Conservation (phyloP, 345 rosid genomes). For the Fremontodendron californicum region DNA sequence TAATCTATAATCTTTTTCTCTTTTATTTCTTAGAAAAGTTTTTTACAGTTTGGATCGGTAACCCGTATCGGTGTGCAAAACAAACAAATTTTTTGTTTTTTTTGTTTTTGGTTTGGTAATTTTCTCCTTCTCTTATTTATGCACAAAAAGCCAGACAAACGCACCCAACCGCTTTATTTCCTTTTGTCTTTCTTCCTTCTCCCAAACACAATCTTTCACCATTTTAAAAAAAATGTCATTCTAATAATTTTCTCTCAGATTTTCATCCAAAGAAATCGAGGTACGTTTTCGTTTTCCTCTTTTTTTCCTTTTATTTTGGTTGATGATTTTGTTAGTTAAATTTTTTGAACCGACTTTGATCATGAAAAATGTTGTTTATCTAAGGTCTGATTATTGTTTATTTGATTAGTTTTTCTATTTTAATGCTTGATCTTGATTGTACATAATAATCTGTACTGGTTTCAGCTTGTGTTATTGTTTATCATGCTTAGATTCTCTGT, state of each 20-base stretch:
- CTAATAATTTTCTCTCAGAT: background rate
- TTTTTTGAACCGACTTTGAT: background rate
- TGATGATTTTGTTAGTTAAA: background rate
- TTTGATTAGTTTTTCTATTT: slow-evolving; percentile 5
- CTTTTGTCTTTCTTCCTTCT: background rate
- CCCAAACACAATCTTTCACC: too few species aligned
- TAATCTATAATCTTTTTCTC: background rate
- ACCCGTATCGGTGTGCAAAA: slow-evolving; percentile 21
- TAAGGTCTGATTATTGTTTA: slow-evolving; percentile 19
- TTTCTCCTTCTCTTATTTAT: slow-evolving; percentile 19
- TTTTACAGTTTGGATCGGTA: slow-evolving; percentile 21
- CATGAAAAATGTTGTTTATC: background rate
- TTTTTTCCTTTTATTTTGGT: background rate
- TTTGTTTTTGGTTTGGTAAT: background rate
- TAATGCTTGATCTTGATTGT: slow-evolving; percentile 7
- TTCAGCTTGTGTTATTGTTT: slow-evolving; percentile 1
- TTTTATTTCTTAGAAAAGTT: background rate
- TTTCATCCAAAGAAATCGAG: slow-evolving; percentile 6
- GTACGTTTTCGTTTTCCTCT: slow-evolving; percentile 10
- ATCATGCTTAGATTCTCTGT: background rate
- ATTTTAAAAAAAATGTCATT: background rate
- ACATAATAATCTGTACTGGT: slow-evolving; percentile 4
- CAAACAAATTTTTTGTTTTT: background rate
- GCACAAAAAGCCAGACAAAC: slow-evolving; percentile 1
- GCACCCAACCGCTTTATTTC: slow-evolving; percentile 24